Base-by-base conservation (phyloP, 1,284 basidiomycete genomes). In the Caloboletus inedulis region DNA sequence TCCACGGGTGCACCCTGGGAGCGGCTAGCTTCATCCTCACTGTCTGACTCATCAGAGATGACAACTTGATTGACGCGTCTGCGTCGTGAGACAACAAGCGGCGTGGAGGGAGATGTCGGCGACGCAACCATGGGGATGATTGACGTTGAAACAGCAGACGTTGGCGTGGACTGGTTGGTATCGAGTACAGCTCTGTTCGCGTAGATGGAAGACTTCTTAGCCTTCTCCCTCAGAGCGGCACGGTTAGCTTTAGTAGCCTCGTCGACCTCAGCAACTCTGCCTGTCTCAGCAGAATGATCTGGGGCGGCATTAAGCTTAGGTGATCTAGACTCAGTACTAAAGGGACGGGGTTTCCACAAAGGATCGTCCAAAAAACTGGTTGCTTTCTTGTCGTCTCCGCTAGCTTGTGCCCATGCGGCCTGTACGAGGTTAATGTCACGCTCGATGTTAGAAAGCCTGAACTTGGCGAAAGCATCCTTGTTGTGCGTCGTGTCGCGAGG, bases 171-270 rank as follows among this genome's bases (percentile, higher is more conserved):
- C 40, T 69, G 67, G 21, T 66, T 74, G 47, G 66, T 69, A 49
- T 82, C 79, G 35, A 82, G 68, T 44, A 71, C 70, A 34, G 74
- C 66, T 52, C 85, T 80, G 57, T 84, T 85, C 46, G 83, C 83
- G 59, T 90, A 90, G 51, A 90, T 90, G 65, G 82, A 76, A 12
- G 87, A 90, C 64, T 81, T 85, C 66, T 86, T 87, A 12, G 83
- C 87, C 67, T 85, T 84, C 69, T 88, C 85, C 63, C 76, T 83
- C 51, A 75, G 76, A 33, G 82, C 81, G 19, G 77, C 78, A 52
- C 83, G 76, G 57, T 77, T 78, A 2, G 84, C 84, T 60, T 81
- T 83, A 25, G 73, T 77, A 13, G 82, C 84, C 57, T 89, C 84
- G 44, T 87, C 84, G 25, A 88, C 66, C 60, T 87, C 87, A 54